Evolutionary conservation across 306 rosid species (phyloP).

Genomic region (Ziziphus jujuba): DNA sequence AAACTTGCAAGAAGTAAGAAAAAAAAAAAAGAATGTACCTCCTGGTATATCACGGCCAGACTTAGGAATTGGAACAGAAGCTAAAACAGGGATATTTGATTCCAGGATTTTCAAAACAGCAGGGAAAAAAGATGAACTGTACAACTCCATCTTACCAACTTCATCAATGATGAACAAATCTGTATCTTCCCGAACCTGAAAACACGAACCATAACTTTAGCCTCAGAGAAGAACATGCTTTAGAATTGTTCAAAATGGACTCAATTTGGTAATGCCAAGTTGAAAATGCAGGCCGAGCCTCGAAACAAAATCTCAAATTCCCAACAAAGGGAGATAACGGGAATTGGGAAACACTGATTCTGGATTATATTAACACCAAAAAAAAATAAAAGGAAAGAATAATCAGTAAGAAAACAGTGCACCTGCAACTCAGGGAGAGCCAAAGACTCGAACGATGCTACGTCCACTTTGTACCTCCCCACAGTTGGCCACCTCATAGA

Average conservation of each 20-base stretch:
- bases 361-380: too few relatives aligned
- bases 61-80: slow-evolving; percentile 75
- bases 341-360: too few relatives aligned
- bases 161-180: slow-evolving; percentile 79
- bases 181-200: slow-evolving; percentile 69
- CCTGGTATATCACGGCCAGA: slow-evolving; percentile 75
- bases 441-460: slow-evolving; percentile 71
- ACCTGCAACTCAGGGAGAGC: slow-evolving; percentile 88
- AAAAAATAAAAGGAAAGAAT: neutral
- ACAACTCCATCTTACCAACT: slow-evolving; percentile 90
- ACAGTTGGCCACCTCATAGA: slow-evolving; percentile 78
- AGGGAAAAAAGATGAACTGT: slow-evolving; percentile 84
- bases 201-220: slow-evolving; percentile 10
- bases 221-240: slow-evolving; percentile 2
- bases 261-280: too few relatives aligned
- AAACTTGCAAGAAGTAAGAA: neutral
- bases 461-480: slow-evolving; percentile 74
- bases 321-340: too few relatives aligned
- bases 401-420: slow-evolving; percentile 18
- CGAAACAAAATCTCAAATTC: too few relatives aligned
- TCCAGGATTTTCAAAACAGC: slow-evolving; percentile 68
- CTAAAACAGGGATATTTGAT: slow-evolving; percentile 71
- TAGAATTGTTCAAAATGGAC: neutral
- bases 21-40: slow-evolving; percentile 34
- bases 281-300: too few relatives aligned